Evolutionary conservation across 805 yeast genomes (phyloP), one percentile per base, ranked within the genome.

Genomic region (Candida mattraensis): DNA sequence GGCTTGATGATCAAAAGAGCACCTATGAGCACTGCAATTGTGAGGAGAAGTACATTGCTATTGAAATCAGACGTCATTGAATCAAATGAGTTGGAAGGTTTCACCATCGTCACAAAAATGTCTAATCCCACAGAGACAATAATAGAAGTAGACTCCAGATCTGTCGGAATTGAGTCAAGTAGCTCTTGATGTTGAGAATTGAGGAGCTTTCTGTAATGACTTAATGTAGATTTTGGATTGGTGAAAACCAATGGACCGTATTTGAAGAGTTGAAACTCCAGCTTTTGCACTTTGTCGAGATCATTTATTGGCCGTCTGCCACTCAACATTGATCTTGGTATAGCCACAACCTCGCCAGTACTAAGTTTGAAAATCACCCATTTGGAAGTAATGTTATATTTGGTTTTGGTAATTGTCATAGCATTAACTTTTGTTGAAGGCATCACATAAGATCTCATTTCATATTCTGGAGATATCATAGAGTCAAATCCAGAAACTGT

Each of bases 41-140:
- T 85, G 5, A 68, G 43, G 5, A 83, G 30, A 28, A 91, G 70
- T 47, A 78, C 81, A 10, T 65, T 54, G 51, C 77, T 83, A 49
- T 82, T 87, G 54, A 93, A 93, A 33, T 70, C 68, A 19, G 70
- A 63, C 17, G 80, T 74, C 56, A 91, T 69, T 33, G 76, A 67
- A 61, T 91, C 99, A 61, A 86, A 89, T 24, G 87, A 85, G 27
- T 76, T 75, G 0, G 96, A 86, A 0, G 98, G 96, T 33, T 83
- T 74, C 12, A 84, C 70, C 38, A 78, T 69, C 0, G 94, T 81
- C 53, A 89, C 85, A 63, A 85, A 89, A 5, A 83, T 57, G 54
- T 87, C 94, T n/a, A 69, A 60, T 13, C 83, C 86, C 28, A 78
- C 62, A 23, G 73, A 67, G 42, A 93, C 80, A 0, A 85, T 74